Percentiles rank a stretch among this genome's conserved stretches.
Conservation (phyloP, 208 protist genomes). For the Trypanosoma brucei region DNA sequence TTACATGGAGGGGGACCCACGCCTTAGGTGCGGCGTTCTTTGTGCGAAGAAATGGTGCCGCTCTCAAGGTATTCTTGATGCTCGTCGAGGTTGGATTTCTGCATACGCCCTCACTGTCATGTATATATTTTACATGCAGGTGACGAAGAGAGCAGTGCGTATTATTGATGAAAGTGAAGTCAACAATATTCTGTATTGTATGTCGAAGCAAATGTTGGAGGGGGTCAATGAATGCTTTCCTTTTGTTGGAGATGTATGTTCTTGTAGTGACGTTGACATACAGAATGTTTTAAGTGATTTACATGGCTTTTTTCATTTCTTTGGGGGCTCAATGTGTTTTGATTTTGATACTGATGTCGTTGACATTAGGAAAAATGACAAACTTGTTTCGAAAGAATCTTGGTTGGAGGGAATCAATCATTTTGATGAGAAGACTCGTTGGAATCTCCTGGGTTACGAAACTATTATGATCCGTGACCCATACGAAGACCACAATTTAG, state of each 20-base stretch:
- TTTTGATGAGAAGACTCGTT: slow-evolving; percentile 33
- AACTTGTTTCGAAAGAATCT: slow-evolving; percentile 41
- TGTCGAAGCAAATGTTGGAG: background rate
- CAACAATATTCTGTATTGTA: slow-evolving; percentile 8
- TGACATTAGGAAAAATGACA: slow-evolving; percentile 49
- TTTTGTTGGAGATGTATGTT: slow-evolving; percentile 17
- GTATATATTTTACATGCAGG: slow-evolving; percentile 72
- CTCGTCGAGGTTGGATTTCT: slow-evolving; percentile 76
- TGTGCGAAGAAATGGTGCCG: slow-evolving; percentile 67
- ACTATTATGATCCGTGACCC: slow-evolving; percentile 63
- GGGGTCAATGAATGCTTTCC: background rate
- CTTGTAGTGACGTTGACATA: slow-evolving; percentile 23
- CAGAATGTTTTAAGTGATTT: slow-evolving; percentile 41
- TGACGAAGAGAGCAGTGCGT: slow-evolving; percentile 24
- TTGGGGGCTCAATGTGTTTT: slow-evolving; percentile 34
- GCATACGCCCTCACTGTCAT: slow-evolving; percentile 80
- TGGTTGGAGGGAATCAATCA: slow-evolving; percentile 38
- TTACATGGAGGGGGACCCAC: slow-evolving; percentile 59
- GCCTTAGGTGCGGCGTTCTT: slow-evolving; percentile 47
- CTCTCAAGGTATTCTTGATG: slow-evolving; percentile 58
- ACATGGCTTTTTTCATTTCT: slow-evolving; percentile 58
- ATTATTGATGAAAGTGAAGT: slow-evolving; percentile 36
- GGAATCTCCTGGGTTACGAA: slow-evolving; percentile 73
- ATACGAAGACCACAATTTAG: slow-evolving; percentile 71
- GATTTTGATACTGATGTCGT: slow-evolving; percentile 73